Evolutionary conservation across 1,284 basidiomycete species (phyloP), one percentile per base, ranked within the genome.

Genomic region (Cystobasidium sp.): DNA sequence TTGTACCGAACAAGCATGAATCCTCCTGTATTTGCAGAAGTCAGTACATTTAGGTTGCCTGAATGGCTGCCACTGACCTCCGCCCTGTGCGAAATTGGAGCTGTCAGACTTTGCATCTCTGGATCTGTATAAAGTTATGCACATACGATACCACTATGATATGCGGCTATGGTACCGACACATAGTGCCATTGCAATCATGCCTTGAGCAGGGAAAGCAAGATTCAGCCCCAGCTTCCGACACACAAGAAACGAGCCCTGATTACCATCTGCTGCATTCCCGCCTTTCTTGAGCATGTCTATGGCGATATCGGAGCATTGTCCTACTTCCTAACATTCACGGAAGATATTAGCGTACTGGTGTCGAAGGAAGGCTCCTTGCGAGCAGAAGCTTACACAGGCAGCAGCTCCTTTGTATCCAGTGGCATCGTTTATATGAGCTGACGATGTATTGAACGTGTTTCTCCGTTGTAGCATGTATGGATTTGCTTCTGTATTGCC

Each of bases 141-240:
- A 1, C 84, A 83, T 5, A 83, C 83, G 41, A 84, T 82, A 7
- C 83, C 83, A 1, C 81, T 82, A 75, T 83, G 82, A 76, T 81
- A 85, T 1, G 80, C 79, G n/a, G 78, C 75, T 61, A 84, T 81
- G 20, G 79, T 80, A 4, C 84, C 84, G 31, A 84, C 82, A 62
- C 83, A 84, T 12, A 84, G 80, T 7, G 80, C 77, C 0, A 83
- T 78, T 1, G 80, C 80, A 43, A 83, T 83, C 71, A 65, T 65
- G 46, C 62, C 62, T 65, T 65, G 22, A 3, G 5, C 74, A 46
- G 78, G 78, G 14, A 44, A 61, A 16, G 24, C 20, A 44, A 37
- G 37, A 61, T 3, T 12, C 14, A 6, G 59, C 12, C 20, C 12
- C 39, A 43, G 1, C n/a, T 31, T 31, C 31, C 5, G 31, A 31